phyloP scores from a whole-genome alignment of 208 protist species.

The Angomonas ambiguus region DNA sequence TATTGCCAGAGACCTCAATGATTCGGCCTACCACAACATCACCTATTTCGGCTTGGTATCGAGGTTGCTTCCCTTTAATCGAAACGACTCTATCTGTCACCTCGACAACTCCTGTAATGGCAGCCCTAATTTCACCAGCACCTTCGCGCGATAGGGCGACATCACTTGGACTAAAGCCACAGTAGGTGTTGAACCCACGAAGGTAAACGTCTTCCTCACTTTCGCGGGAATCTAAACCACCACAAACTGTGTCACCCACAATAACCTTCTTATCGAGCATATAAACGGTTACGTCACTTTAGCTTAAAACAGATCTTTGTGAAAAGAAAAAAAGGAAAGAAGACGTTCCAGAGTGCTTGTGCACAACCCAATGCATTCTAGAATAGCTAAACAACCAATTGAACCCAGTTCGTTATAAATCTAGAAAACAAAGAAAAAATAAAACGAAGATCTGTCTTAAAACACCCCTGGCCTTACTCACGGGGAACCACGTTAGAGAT shows the following conservation, averaged over 20 bases:
- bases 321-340: not conserved
- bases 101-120: conserved; percentile 77
- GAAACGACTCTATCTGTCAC: conserved; percentile 85
- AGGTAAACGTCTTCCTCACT: conserved; percentile 46
- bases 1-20: conserved; percentile 85
- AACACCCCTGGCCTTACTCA: no score
- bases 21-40: conserved; percentile 97
- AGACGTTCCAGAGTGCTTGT: no score
- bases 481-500: no score
- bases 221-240: conserved; percentile 32
- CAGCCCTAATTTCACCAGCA: conserved; percentile 75
- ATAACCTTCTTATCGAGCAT: conserved; percentile 20
- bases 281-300: not conserved
- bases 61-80: conserved; percentile 53
- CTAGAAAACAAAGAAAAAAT: no score
- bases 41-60: conserved; percentile 95
- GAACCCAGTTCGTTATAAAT: no score
- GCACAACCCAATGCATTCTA: no score
- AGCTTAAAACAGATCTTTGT: not conserved
- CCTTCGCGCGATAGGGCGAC: conserved; percentile 44
- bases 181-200: conserved; percentile 73
- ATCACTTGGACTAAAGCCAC: conserved; percentile 47
- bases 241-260: conserved; percentile 80
- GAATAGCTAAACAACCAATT: no score
- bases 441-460: no score